These are phyloP conservation scores for Crithidia thermophila DNA, from an alignment of 208 protist genomes.

Conservation along the genomic window DNA sequence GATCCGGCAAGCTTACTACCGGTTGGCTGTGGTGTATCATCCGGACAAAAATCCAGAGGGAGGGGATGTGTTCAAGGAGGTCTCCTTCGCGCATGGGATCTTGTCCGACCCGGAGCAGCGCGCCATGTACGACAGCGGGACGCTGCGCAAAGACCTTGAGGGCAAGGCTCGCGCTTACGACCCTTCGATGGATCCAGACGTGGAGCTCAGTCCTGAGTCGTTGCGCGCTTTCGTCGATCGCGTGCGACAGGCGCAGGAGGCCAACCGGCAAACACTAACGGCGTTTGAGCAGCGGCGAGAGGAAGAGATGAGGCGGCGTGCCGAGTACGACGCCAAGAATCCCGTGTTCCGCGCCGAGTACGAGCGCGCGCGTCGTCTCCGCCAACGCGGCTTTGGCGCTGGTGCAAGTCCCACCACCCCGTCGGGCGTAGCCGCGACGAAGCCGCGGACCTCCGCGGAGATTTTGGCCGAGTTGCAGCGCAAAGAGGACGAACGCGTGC, in stretches of 20 bases:
- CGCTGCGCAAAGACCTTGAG: slow-evolving; percentile 66
- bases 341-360: slow-evolving; percentile 75
- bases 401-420: slow-evolving; percentile 13
- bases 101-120: slow-evolving; percentile 81
- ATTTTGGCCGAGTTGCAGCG: slow-evolving; percentile 49
- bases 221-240: slow-evolving; percentile 84
- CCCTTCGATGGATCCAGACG: slow-evolving; percentile 82
- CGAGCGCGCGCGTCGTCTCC: slow-evolving; percentile 47
- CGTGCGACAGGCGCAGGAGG: slow-evolving; percentile 49
- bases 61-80: slow-evolving; percentile 82
- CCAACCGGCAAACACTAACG: slow-evolving; percentile 37
- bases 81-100: slow-evolving; percentile 85
- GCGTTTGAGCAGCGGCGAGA: slow-evolving; percentile 78
- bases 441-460: slow-evolving; percentile 57
- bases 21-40: slow-evolving; percentile 87
- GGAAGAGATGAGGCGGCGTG: slow-evolving; percentile 81
- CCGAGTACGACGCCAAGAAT: slow-evolving; percentile 80
- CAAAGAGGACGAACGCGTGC: slow-evolving; percentile 45
- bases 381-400: slow-evolving; percentile 29
- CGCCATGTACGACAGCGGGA: slow-evolving; percentile 73
- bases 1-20: slow-evolving; percentile 87
- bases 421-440: background rate
- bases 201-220: slow-evolving; percentile 77
- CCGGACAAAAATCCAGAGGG: slow-evolving; percentile 91
- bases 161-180: slow-evolving; percentile 65